These are phyloP conservation scores for Tephrocybe rancida DNA, from an alignment of 768 basidiomycete species.

Conservation along the genomic window DNA sequence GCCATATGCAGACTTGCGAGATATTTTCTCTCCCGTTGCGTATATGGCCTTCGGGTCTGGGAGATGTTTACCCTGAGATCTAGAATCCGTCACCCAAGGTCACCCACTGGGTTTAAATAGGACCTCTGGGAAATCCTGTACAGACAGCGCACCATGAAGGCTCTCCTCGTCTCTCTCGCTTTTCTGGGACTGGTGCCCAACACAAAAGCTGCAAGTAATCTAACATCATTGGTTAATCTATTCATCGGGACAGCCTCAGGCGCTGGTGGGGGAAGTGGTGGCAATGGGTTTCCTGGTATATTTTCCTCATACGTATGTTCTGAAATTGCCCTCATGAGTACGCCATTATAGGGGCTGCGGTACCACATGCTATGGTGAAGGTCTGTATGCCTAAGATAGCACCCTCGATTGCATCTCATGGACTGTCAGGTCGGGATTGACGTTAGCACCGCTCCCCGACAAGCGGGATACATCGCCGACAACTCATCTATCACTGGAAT, in stretches of 20 bases:
- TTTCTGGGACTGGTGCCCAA: neutral
- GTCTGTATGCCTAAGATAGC: conserved; percentile 20
- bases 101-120: neutral
- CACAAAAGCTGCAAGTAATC: conserved; percentile 23
- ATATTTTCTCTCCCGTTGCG: neutral
- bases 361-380: conserved; percentile 58
- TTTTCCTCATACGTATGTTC: neutral
- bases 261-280: conserved; percentile 45
- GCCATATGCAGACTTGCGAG: conserved; percentile 1
- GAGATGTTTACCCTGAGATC: neutral
- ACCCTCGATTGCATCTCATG: neutral
- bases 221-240: conserved; percentile 50
- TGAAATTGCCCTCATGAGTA: neutral
- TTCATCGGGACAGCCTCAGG: conserved; percentile 54
- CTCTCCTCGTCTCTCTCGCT: neutral
- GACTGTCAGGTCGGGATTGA: conserved; percentile 49
- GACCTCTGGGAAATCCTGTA: neutral
- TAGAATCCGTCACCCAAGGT: neutral
- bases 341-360: conserved; percentile 34
- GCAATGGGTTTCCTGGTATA: conserved; percentile 51
- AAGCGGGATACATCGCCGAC: conserved; percentile 52
- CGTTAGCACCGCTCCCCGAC: conserved; percentile 48
- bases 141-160: neutral
- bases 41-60: neutral
- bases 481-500: conserved; percentile 47